Evolutionary conservation across 352 stramenopile genomes (phyloP).

Genomic region (Hyphochytrium catenoides): DNA sequence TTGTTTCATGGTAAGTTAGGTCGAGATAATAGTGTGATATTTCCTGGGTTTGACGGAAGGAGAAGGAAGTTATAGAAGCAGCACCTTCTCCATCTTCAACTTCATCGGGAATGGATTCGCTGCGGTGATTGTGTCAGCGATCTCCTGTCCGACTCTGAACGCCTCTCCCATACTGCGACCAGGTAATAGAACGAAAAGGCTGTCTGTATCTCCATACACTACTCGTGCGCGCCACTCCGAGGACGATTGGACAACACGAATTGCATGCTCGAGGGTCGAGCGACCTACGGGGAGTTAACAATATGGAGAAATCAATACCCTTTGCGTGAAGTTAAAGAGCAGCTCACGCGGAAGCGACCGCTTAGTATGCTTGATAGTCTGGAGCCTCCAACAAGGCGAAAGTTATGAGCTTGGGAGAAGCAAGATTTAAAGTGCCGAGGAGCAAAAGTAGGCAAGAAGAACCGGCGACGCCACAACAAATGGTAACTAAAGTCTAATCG

Average conservation of each 20-base stretch:
- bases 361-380: too few relatives aligned
- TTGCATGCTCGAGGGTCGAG: conserved; percentile 75
- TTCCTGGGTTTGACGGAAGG: too few relatives aligned
- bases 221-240: conserved; percentile 63
- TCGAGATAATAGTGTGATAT: too few relatives aligned
- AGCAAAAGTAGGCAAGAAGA: conserved; percentile 1
- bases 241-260: conserved; percentile 65
- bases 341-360: too few relatives aligned
- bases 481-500: background rate
- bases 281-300: too few relatives aligned
- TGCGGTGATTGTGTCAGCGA: conserved; percentile 53
- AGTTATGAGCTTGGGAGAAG: too few relatives aligned
- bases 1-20: too few relatives aligned
- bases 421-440: too few relatives aligned
- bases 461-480: conserved; percentile 1
- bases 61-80: too few relatives aligned
- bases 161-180: conserved; percentile 76
- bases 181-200: conserved; percentile 87
- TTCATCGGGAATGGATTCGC: conserved; percentile 35
- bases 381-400: too few relatives aligned
- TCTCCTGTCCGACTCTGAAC: conserved; percentile 76
- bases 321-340: too few relatives aligned
- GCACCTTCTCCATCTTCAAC: conserved; percentile 31
- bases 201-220: conserved; percentile 96
- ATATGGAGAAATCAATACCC: too few relatives aligned